Base-by-base conservation (phyloP, 495 filamentous ascomycete genomes). In the Durotheca rogersii region DNA sequence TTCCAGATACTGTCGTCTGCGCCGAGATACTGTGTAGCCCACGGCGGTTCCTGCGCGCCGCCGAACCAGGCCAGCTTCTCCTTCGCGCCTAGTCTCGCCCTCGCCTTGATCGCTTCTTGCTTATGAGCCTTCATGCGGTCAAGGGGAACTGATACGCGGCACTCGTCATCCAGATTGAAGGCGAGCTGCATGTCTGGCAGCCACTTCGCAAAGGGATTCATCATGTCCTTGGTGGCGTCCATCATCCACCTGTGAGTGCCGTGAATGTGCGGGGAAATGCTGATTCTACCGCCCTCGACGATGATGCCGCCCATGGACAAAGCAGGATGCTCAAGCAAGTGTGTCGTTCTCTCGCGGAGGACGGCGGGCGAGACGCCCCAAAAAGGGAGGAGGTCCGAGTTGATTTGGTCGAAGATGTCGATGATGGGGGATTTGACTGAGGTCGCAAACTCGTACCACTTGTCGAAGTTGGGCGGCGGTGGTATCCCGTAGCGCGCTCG, bases 171-270 rank as follows among this genome's bases (percentile, higher is more conserved):
- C 18, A 89, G 66, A 59, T 93, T 94, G 68, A 94, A 83, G 2
- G 85, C 83, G 10, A 94, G 66, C 51, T 90, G 86, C 86, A 94
- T 88, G 48, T 91, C 83, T 0, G 89, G 88, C 2, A 94, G 72
- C 56, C 83, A 76, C 43, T 85, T 55, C 9, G 80, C 74, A 50
- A 91, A 91, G 0, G 79, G 70, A 29, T 82, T 73, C 16, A 90
- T 79, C 74, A 90, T 85, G 0, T 80, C 71, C n/a, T 77, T 74
- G 12, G 87, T 79, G 15, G 77, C 80, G 71, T 86, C 82, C 74
- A 87, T 42, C 62, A 65, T 65, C 62, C 62, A 62, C 12, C 62
- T 52, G 37, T 65, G 58, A 4, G 58, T 65, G 7, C 62, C 58
- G 4, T 39, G 54, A 11, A 65, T 47, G 32, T 59, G 62, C n/a